Evolutionary conservation across 1,284 basidiomycete species (phyloP).

Genomic region (Ustilago lituana): DNA sequence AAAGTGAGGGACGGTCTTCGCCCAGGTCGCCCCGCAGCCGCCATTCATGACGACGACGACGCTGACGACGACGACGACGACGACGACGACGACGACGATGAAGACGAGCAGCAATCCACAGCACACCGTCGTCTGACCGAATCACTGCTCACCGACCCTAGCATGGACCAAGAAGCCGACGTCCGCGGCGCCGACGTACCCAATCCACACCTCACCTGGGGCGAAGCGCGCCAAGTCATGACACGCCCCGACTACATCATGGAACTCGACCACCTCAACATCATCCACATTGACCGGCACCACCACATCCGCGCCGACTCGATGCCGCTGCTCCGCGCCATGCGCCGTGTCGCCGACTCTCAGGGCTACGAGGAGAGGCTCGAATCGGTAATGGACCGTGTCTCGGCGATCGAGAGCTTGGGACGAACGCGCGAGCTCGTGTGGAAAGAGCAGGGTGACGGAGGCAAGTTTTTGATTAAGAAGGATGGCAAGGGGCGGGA

Average conservation of each 20-base stretch:
- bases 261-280: constrained; percentile 57
- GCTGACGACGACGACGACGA: constrained; percentile 14
- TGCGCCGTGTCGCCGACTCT: constrained; percentile 51
- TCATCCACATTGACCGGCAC: constrained; percentile 60
- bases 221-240: constrained; percentile 62
- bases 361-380: constrained; percentile 55
- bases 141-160: constrained; percentile 49
- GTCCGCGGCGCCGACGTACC: constrained; percentile 54
- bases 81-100: constrained; percentile 43
- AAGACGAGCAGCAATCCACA: constrained; percentile 23
- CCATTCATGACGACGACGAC: neutral
- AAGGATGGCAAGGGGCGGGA: constrained; percentile 56
- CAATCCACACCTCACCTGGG: constrained; percentile 61
- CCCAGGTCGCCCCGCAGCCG: neutral
- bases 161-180: constrained; percentile 47
- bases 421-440: constrained; percentile 55
- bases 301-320: constrained; percentile 61
- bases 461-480: constrained; percentile 56
- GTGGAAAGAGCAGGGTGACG: constrained; percentile 63
- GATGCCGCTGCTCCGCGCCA: constrained; percentile 60
- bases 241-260: constrained; percentile 60
- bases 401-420: constrained; percentile 59
- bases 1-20: neutral
- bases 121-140: constrained; percentile 32
- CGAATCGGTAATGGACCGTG: constrained; percentile 62